phyloP scores from a whole-genome alignment of 2,329 filamentous ascomycete species.

The Coniella lustricola region DNA sequence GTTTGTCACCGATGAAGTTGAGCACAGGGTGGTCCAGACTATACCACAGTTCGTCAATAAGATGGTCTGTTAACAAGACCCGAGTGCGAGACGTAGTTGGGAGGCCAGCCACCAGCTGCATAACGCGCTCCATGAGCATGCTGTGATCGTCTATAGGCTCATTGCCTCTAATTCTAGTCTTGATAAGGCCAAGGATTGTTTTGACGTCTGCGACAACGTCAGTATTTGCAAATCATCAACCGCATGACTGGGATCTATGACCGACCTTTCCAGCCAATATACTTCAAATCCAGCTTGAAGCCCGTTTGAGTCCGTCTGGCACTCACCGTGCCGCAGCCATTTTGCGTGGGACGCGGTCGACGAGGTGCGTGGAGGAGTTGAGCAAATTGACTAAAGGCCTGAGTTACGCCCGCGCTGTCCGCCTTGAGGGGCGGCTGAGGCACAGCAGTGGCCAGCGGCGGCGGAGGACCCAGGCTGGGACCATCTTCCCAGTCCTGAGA shows the following conservation, averaged over 20 bases:
- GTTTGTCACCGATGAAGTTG: slow-evolving; percentile 55
- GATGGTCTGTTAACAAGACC: slow-evolving; percentile 56
- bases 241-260: slow-evolving; percentile 3
- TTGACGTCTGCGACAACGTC: slow-evolving; percentile 44
- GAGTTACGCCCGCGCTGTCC: slow-evolving; percentile 27
- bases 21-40: slow-evolving; percentile 66
- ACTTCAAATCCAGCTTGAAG: slow-evolving; percentile 49
- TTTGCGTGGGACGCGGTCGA: slow-evolving; percentile 56
- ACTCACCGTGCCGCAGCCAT: slow-evolving; percentile 55
- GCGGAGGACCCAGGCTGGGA: not conserved
- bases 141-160: slow-evolving; percentile 65
- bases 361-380: slow-evolving; percentile 41
- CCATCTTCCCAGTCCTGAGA: not conserved
- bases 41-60: slow-evolving; percentile 65
- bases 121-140: slow-evolving; percentile 68
- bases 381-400: slow-evolving; percentile 27
- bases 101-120: slow-evolving; percentile 61
- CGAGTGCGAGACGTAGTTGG: slow-evolving; percentile 56
- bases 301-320: slow-evolving; percentile 40
- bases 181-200: slow-evolving; percentile 55
- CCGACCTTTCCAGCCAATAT: slow-evolving; percentile 42
- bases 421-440: slow-evolving; percentile 21
- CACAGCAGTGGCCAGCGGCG: slow-evolving; percentile 16
- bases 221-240: not conserved
- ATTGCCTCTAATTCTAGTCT: slow-evolving; percentile 55